Conservation (phyloP, 495 filamentous ascomycete species). For the Aspergillus kassunensis region DNA sequence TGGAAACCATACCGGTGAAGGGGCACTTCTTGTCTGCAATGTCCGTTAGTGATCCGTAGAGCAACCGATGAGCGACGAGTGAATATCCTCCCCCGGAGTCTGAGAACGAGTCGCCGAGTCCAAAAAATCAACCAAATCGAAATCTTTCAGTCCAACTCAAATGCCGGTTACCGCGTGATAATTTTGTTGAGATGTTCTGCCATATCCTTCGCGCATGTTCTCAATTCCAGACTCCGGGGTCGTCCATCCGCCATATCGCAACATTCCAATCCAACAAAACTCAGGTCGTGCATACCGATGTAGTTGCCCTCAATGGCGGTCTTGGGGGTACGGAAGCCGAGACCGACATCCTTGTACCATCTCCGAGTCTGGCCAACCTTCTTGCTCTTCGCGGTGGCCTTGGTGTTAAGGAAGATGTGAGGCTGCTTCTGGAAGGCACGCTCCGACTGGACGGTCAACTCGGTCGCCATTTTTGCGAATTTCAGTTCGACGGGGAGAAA, state of each 20-base stretch:
- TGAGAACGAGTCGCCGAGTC: conserved; percentile 10
- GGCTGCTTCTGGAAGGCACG: conserved; percentile 99
- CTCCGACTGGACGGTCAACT: conserved; percentile 97
- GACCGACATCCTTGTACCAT: conserved; percentile 99
- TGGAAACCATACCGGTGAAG: conserved; percentile 95
- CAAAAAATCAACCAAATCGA: too few relatives aligned
- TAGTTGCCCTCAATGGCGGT: conserved; percentile 96
- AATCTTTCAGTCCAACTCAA: not conserved
- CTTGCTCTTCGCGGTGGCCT: conserved; percentile 81
- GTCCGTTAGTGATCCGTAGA: conserved; percentile 25
- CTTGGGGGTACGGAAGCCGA: conserved; percentile 97
- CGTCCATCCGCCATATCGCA: conserved; percentile 14
- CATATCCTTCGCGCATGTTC: conserved; percentile 5
- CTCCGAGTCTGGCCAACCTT: conserved; percentile 83
- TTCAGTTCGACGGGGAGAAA: conserved; percentile 42
- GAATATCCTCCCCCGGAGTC: conserved; percentile 2
- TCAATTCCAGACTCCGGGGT: conserved; percentile 28
- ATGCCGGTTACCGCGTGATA: not conserved
- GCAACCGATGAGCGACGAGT: not conserved
- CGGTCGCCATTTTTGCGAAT: conserved; percentile 89
- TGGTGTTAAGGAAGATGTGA: conserved; percentile 97
- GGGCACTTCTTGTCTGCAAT: conserved; percentile 99
- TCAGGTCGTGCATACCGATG: conserved; percentile 76
- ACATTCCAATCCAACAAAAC: conserved; percentile 20
- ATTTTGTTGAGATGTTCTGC: not conserved